Evolutionary conservation across 2,329 filamentous ascomycete species (phyloP).

Genomic region (Balansia obtecta): DNA sequence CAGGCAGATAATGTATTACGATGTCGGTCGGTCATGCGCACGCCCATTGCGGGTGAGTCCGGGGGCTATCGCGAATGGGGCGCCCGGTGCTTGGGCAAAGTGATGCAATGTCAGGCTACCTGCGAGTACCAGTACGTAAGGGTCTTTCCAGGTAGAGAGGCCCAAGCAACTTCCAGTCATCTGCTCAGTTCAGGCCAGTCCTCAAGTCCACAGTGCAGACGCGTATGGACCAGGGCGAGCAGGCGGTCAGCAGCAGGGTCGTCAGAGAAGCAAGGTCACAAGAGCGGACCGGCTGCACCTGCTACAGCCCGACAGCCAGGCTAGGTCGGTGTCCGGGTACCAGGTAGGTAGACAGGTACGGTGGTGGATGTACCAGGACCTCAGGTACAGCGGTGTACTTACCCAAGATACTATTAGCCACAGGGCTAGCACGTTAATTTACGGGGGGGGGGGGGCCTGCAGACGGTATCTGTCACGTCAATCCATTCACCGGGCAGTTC

Average conservation of each 20-base stretch:
- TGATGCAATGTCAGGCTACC: background rate
- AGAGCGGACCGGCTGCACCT: background rate
- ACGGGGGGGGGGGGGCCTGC: no score
- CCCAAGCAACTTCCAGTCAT: background rate
- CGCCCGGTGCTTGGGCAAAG: background rate
- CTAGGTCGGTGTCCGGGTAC: no score
- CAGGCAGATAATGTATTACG: background rate
- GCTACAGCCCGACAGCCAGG: no score
- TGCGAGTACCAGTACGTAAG: background rate
- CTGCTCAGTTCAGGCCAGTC: no score
- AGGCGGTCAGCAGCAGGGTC: constrained; percentile 2
- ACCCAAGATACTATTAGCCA: no score
- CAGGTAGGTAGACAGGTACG: no score
- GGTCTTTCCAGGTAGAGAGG: background rate
- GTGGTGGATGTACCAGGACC: no score
- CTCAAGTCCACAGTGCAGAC: background rate
- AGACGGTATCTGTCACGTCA: no score
- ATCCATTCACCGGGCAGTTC: no score
- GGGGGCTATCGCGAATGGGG: background rate
- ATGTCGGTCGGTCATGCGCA: constrained; percentile 6
- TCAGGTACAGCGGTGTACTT: no score
- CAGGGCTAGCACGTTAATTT: no score
- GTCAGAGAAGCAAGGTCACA: constrained; percentile 1
- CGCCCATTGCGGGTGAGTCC: constrained; percentile 3
- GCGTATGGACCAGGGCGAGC: background rate